phyloP scores from a whole-genome alignment of 768 basidiomycete species.

The Suillus cothurnatus region DNA sequence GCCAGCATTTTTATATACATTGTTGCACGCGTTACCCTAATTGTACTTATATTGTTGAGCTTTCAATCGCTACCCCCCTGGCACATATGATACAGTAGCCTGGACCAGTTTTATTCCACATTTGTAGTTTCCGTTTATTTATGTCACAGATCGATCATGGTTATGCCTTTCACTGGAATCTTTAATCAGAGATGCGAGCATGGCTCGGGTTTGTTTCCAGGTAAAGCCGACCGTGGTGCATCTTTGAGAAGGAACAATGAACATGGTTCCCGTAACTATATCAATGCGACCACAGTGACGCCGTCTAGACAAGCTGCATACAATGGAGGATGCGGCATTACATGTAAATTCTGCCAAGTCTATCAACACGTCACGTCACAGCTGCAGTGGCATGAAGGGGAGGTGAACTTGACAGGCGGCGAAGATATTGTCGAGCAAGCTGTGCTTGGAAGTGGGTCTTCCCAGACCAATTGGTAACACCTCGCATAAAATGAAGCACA shows the following conservation, averaged over 20 bases:
- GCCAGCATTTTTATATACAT: conserved; percentile 12
- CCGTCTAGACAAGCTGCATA: background rate
- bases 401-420: background rate
- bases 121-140: background rate
- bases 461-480: background rate
- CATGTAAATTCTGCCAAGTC: background rate
- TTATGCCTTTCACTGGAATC: too few species aligned
- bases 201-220: background rate
- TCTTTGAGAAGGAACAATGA: background rate
- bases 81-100: conserved; percentile 15
- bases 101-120: conserved; percentile 20
- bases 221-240: background rate
- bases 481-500: background rate
- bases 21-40: conserved; percentile 13
- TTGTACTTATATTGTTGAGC: conserved; percentile 13
- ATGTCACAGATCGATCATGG: too few species aligned
- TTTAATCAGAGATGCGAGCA: background rate
- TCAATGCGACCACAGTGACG: background rate
- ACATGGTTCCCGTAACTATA: background rate
- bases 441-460: background rate
- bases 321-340: background rate
- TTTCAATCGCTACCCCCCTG: conserved; percentile 18
- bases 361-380: background rate
- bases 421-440: background rate
- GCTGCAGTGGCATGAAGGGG: background rate